Evolutionary conservation across 202 grass and related monocot species (phyloP).

Genomic region (Alloteropsis angusta): DNA sequence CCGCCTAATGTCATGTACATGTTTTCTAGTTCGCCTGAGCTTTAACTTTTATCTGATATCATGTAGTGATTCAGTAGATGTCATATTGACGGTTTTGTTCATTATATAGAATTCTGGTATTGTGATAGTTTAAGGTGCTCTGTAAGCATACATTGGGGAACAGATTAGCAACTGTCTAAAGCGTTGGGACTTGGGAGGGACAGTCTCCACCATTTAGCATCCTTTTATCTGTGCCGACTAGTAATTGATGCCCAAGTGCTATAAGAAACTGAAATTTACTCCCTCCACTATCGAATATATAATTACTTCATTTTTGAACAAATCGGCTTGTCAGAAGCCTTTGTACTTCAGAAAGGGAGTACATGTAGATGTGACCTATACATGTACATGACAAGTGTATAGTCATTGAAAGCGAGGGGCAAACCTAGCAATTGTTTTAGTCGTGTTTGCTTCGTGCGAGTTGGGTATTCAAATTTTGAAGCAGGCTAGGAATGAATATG

Average conservation of each 20-base stretch:
- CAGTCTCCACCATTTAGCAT: neutral
- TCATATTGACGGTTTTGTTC: slow-evolving; percentile 13
- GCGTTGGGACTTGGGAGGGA: neutral
- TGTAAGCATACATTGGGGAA: neutral
- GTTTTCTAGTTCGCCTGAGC: neutral
- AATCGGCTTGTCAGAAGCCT: no score
- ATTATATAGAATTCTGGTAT: slow-evolving; percentile 18
- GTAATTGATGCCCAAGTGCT: neutral
- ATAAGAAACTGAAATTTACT: neutral
- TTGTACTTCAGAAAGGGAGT: no score
- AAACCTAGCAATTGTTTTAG: neutral
- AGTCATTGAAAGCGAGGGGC: neutral
- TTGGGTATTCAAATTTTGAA: neutral
- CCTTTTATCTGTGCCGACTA: neutral
- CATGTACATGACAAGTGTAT: no score
- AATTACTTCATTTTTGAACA: no score
- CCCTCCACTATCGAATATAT: no score
- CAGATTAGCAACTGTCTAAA: neutral
- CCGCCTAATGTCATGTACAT: slow-evolving; percentile 26
- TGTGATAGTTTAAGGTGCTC: neutral
- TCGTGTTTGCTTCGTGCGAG: neutral
- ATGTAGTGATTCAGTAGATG: slow-evolving; percentile 20
- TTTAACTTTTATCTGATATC: slow-evolving; percentile 1
- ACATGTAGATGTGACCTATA: neutral
- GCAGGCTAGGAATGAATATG: no score